phyloP scores from a whole-genome alignment of 306 rosid genomes.

The Castanospermum australe region DNA sequence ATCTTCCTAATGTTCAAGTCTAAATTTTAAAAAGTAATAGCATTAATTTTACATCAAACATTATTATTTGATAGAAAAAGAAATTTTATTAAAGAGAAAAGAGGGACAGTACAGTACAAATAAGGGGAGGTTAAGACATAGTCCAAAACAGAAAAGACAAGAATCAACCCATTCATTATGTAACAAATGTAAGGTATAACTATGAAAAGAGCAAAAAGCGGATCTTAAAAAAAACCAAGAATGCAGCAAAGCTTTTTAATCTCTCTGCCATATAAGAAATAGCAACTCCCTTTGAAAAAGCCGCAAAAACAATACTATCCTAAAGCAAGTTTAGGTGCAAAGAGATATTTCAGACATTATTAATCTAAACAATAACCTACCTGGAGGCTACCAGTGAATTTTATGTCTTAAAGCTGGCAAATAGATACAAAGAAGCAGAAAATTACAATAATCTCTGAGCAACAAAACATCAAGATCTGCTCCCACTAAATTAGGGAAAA shows the following conservation, averaged over 20 bases:
- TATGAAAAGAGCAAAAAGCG: neutral
- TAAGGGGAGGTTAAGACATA: neutral
- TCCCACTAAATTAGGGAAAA: neutral
- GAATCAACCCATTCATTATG: neutral
- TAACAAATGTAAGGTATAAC: neutral
- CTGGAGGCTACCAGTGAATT: neutral
- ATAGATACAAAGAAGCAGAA: neutral
- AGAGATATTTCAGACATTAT: neutral
- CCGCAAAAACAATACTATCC: neutral
- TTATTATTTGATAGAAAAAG: neutral
- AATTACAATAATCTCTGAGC: neutral
- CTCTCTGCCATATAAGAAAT: neutral
- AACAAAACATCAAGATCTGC: neutral
- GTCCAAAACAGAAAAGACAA: neutral
- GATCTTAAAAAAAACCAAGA: neutral
- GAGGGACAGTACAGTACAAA: neutral
- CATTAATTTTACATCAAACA: neutral
- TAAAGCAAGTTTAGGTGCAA: neutral
- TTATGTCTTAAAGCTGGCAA: neutral
- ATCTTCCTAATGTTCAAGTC: constrained; percentile 3
- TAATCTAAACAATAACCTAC: neutral
- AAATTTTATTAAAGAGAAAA: neutral
- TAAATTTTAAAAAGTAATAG: neutral
- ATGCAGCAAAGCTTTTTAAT: neutral
- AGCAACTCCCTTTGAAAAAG: neutral